phyloP scores from a whole-genome alignment of 1,139 yeast species.

The Hemisphaericaspora xylofermentans region DNA sequence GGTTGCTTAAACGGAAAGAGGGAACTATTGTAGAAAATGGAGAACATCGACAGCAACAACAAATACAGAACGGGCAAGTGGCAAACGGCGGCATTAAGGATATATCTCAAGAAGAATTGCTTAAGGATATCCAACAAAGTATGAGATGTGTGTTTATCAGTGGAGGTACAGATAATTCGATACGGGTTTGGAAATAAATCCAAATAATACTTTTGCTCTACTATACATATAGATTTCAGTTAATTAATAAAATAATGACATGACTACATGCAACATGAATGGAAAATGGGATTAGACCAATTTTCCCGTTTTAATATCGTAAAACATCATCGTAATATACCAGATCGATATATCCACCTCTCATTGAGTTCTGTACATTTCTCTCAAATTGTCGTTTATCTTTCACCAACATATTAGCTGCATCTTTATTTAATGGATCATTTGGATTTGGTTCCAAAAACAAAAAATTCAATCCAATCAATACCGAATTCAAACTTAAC shows the following conservation, averaged over 20 bases:
- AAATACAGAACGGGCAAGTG: constrained; percentile 11
- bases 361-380: constrained; percentile 66
- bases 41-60: background rate
- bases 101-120: constrained; percentile 14
- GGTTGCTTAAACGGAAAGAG: constrained; percentile 23
- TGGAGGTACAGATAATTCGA: constrained; percentile 58
- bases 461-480: constrained; percentile 82
- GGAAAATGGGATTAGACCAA: too few relatives aligned
- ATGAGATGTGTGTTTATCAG: constrained; percentile 59
- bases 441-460: constrained; percentile 89
- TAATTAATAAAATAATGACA: too few relatives aligned
- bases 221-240: background rate
- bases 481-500: constrained; percentile 72
- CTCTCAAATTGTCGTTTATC: constrained; percentile 55
- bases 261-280: background rate
- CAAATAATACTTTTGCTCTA: background rate
- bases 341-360: constrained; percentile 64
- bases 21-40: background rate
- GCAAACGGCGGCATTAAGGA: background rate
- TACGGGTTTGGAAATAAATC: constrained; percentile 53
- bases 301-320: constrained; percentile 13
- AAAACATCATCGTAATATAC: constrained; percentile 63
- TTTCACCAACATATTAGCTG: constrained; percentile 72
- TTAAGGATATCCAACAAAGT: constrained; percentile 34
- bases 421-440: constrained; percentile 89